Evolutionary conservation across 2,329 filamentous ascomycete species (phyloP).

Genomic region (Emericellopsis atlantica): DNA sequence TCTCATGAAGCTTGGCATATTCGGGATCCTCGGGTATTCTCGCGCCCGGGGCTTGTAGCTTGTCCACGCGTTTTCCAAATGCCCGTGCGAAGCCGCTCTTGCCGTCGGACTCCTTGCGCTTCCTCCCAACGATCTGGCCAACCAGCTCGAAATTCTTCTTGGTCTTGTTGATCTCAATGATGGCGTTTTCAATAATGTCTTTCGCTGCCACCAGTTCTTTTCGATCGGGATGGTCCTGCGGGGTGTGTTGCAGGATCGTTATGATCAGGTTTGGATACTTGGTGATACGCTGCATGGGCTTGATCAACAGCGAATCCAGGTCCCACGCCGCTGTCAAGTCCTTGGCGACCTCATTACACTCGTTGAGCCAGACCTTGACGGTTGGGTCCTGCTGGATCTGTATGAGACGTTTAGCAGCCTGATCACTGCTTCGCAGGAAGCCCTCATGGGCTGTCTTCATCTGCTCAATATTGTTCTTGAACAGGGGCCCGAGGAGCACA

Average conservation of each 20-base stretch:
- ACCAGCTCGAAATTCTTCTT: slow-evolving; percentile 93
- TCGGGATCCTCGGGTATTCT: slow-evolving; percentile 63
- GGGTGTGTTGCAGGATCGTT: slow-evolving; percentile 68
- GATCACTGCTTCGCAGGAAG: slow-evolving; percentile 50
- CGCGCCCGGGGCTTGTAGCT: slow-evolving; percentile 53
- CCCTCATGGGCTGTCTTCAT: slow-evolving; percentile 50
- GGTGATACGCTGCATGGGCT: slow-evolving; percentile 86
- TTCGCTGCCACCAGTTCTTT: slow-evolving; percentile 44
- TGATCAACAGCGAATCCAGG: slow-evolving; percentile 89
- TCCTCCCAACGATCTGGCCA: slow-evolving; percentile 73
- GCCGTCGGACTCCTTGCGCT: slow-evolving; percentile 81
- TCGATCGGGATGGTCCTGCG: slow-evolving; percentile 72
- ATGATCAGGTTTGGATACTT: slow-evolving; percentile 86
- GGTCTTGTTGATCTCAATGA: slow-evolving; percentile 83
- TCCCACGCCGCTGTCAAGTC: slow-evolving; percentile 93
- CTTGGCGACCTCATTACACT: slow-evolving; percentile 84
- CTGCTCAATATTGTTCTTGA: slow-evolving; percentile 41
- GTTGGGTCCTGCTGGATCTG: slow-evolving; percentile 51
- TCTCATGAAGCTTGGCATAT: slow-evolving; percentile 71
- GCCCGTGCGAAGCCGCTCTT: slow-evolving; percentile 76
- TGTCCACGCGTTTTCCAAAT: slow-evolving; percentile 80
- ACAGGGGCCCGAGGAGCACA: slow-evolving; percentile 39
- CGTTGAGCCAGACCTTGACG: slow-evolving; percentile 75
- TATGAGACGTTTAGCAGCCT: slow-evolving; percentile 46
- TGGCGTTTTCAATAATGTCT: slow-evolving; percentile 47